These are phyloP conservation scores for Beauveria sp. DNA, from an alignment of 2,329 filamentous ascomycete genomes.

Conservation along the genomic window DNA sequence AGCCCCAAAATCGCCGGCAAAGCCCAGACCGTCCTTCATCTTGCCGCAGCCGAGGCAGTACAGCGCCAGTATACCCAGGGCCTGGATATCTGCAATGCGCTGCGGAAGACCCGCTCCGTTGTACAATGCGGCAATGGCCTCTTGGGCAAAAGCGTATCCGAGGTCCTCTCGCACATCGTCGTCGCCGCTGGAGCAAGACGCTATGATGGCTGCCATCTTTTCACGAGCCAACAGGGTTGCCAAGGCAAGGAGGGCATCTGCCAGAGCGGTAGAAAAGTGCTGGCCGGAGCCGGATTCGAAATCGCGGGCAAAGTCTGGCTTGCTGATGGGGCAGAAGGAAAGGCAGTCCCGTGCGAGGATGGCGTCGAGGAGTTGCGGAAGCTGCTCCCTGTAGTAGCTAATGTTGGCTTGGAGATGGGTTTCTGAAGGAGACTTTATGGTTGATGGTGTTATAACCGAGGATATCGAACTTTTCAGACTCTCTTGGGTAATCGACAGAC, in stretches of 20 bases:
- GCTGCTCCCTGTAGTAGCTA: neutral
- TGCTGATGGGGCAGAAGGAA: neutral
- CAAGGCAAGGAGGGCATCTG: neutral
- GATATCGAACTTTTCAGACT: neutral
- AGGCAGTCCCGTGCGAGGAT: slow-evolving; percentile 1
- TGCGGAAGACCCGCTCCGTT: neutral
- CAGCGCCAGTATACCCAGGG: neutral
- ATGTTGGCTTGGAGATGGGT: neutral
- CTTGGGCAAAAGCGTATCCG: neutral
- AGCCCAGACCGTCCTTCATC: neutral
- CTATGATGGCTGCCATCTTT: neutral
- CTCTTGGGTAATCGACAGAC: neutral
- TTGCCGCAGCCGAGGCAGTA: neutral
- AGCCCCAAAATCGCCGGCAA: neutral
- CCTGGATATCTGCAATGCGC: neutral
- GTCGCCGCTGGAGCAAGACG: neutral
- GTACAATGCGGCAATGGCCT: neutral
- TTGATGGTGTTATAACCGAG: neutral
- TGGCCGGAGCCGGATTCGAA: neutral
- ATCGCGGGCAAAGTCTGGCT: neutral
- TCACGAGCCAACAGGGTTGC: neutral
- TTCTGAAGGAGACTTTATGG: neutral
- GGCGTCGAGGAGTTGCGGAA: neutral
- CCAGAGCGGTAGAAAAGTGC: neutral
- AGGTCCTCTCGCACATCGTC: neutral